phyloP scores from a whole-genome alignment of 2,329 filamentous ascomycete species.

The Talaromyces rugulosus region DNA sequence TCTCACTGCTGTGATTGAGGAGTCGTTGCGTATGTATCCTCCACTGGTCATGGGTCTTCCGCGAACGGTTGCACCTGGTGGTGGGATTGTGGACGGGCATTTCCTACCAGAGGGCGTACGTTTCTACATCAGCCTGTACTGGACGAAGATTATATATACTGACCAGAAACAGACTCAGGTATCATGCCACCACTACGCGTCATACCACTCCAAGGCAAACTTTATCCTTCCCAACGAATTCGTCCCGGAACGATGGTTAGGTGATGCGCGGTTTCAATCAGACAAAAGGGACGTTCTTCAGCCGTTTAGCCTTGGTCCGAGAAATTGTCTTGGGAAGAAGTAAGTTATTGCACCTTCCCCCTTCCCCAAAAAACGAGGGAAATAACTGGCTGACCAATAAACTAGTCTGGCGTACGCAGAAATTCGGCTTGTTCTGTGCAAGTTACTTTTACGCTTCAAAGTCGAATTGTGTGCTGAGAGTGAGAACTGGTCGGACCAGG shows the following conservation, averaged over 20 bases:
- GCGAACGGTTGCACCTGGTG: conserved; percentile 17
- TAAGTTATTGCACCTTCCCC: conserved; percentile 24
- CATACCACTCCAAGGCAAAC: conserved; percentile 42
- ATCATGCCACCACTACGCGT: conserved; percentile 40
- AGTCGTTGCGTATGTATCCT: conserved; percentile 42
- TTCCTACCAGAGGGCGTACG: conserved; percentile 16
- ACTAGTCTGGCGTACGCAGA: conserved; percentile 49
- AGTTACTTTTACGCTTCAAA: conserved; percentile 50
- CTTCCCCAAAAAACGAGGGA: neutral
- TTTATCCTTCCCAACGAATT: conserved; percentile 46
- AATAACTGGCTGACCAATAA: neutral
- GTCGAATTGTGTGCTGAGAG: conserved; percentile 37
- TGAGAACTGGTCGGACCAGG: conserved; percentile 27
- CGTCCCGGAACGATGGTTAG: conserved; percentile 42
- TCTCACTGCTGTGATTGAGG: conserved; percentile 40
- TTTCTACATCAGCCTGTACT: neutral
- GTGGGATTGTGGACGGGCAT: conserved; percentile 19
- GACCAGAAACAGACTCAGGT: conserved; percentile 26
- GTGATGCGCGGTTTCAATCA: conserved; percentile 28
- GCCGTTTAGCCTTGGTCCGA: conserved; percentile 47
- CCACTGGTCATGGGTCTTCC: conserved; percentile 24
- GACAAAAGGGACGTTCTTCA: conserved; percentile 46
- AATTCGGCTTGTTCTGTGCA: conserved; percentile 48
- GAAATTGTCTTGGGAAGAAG: conserved; percentile 51
- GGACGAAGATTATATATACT: conserved; percentile 25